Evolutionary conservation across 164 flowering plant genomes (phyloP).

Genomic region (Vitis labrusca): DNA sequence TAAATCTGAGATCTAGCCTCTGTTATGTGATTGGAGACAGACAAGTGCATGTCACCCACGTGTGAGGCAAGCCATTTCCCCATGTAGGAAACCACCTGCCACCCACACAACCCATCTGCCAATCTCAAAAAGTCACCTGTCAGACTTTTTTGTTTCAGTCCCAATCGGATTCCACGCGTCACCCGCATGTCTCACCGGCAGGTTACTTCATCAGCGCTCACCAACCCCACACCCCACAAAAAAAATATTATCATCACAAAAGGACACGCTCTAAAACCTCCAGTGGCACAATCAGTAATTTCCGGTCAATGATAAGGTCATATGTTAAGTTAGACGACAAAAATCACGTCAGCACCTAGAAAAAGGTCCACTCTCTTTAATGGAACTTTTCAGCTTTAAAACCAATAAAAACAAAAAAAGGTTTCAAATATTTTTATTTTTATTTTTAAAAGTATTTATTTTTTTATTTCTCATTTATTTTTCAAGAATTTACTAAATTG

Average conservation of each 20-base stretch:
- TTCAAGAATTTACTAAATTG: background rate
- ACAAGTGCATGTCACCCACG: too few relatives aligned
- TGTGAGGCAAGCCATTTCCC: too few relatives aligned
- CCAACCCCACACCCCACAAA: background rate
- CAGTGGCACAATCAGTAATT: slow-evolving; percentile 9
- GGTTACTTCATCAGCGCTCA: slow-evolving; percentile 3
- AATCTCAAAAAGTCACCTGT: background rate
- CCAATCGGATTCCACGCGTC: slow-evolving; percentile 1
- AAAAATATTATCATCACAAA: background rate
- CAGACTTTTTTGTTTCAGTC: background rate
- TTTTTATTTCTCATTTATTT: background rate
- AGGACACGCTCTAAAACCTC: background rate
- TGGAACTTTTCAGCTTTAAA: slow-evolving; percentile 22
- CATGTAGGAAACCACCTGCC: too few relatives aligned
- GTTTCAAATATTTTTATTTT: background rate
- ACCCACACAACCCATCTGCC: too few relatives aligned
- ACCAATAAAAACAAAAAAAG: slow-evolving; percentile 1
- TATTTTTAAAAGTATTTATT: background rate
- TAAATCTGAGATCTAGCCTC: too few relatives aligned
- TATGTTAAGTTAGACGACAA: slow-evolving; percentile 17
- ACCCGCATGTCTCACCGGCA: slow-evolving; percentile 1
- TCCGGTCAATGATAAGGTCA: background rate
- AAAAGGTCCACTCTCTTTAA: slow-evolving; percentile 18
- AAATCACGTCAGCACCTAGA: slow-evolving; percentile 29
- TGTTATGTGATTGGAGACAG: too few relatives aligned